These are phyloP conservation scores for Plectosphaerella sp. DNA, from an alignment of 2,329 filamentous ascomycete species.

Conservation along the genomic window DNA sequence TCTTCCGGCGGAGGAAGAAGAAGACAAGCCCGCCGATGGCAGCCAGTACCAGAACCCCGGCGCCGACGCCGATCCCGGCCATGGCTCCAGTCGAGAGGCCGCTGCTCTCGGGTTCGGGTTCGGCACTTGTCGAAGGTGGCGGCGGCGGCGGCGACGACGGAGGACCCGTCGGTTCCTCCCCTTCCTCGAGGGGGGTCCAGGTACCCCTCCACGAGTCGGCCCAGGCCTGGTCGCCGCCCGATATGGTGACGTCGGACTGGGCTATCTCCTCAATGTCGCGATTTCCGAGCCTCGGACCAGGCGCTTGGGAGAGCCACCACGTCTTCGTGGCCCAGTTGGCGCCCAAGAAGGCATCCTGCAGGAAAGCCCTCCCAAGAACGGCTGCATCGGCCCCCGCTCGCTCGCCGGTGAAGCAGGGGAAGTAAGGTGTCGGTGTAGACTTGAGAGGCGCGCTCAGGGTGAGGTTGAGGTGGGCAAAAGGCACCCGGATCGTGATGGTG, in stretches of 20 bases:
- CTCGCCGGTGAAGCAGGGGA: conserved; percentile 32
- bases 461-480: conserved; percentile 27
- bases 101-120: too few species aligned
- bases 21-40: background rate
- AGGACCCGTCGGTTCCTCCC: background rate
- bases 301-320: conserved; percentile 35
- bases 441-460: conserved; percentile 31
- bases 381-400: conserved; percentile 12
- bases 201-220: background rate
- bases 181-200: background rate
- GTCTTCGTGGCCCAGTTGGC: conserved; percentile 29
- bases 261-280: background rate
- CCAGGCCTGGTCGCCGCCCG: background rate
- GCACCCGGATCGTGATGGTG: conserved; percentile 12
- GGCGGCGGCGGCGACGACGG: background rate
- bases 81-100: background rate
- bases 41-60: background rate
- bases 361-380: conserved; percentile 36
- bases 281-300: conserved; percentile 23
- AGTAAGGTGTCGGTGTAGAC: conserved; percentile 28
- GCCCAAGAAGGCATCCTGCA: conserved; percentile 42
- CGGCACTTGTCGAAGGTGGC: background rate
- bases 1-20: background rate
- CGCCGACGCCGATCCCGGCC: background rate
- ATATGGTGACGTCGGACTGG: background rate